A percentile compares a stretch with the other conserved stretches of the same genome.
phyloP scores from a whole-genome alignment of 2,329 filamentous ascomycete genomes.

The Nectriaceae sp. region DNA sequence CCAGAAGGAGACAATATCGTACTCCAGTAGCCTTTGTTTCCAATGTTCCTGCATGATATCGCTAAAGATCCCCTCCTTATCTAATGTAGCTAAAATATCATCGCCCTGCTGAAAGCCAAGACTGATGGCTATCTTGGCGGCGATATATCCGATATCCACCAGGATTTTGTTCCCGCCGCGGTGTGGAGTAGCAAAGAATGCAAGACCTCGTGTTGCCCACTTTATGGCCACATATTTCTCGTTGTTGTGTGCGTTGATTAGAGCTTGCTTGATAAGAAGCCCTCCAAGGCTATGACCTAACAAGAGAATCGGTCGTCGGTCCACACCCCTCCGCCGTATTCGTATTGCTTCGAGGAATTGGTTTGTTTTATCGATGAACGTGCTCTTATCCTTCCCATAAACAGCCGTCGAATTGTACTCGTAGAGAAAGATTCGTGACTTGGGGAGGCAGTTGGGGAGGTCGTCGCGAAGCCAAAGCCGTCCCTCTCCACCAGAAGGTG shows the following conservation, averaged over 20 bases:
- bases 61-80: not conserved
- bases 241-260: conserved; percentile 5
- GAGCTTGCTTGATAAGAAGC: conserved; percentile 7
- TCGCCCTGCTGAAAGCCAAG: not conserved
- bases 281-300: conserved; percentile 6
- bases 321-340: not conserved
- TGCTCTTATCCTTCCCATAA: not conserved
- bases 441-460: not conserved
- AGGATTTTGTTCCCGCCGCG: not conserved
- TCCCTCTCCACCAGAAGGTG: not conserved
- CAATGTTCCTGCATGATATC: not conserved
- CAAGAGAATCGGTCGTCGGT: conserved; percentile 1
- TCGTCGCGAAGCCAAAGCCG: conserved; percentile 4
- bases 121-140: not conserved
- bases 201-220: not conserved
- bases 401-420: not conserved
- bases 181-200: conserved; percentile 9
- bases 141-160: not conserved
- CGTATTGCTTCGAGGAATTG: conserved; percentile 1
- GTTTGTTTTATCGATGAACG: conserved; percentile 2
- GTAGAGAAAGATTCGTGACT: conserved; percentile 3
- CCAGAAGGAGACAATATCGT: conserved; percentile 4
- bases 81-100: not conserved
- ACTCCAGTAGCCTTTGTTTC: not conserved
- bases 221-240: not conserved